A percentile compares a stretch with the other conserved stretches of the same genome.
Evolutionary conservation across 371 early-diverging fungal genomes (phyloP).

Genomic region (Circinella umbellata): DNA sequence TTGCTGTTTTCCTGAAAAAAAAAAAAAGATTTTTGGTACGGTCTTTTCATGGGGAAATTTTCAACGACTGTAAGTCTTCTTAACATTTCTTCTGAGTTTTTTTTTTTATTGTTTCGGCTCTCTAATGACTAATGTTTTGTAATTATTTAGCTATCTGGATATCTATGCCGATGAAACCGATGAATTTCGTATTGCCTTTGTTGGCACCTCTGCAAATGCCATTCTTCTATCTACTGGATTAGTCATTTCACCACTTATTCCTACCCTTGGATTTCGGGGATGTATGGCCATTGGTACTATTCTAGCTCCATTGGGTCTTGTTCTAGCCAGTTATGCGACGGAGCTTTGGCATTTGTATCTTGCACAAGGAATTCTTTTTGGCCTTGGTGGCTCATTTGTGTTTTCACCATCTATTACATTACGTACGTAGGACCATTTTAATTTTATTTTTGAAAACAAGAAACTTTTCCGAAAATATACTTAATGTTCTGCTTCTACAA

Average conservation of each 20-base stretch:
- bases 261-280: constrained; percentile 58
- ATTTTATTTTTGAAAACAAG: constrained; percentile 74
- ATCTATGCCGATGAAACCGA: constrained; percentile 35
- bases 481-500: neutral
- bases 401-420: constrained; percentile 70
- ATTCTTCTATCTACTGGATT: constrained; percentile 55
- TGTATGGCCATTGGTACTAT: constrained; percentile 64
- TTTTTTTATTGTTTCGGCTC: neutral
- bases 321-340: constrained; percentile 62
- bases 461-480: neutral
- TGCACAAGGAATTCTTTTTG: constrained; percentile 68
- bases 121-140: neutral
- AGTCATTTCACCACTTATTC: constrained; percentile 66
- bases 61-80: constrained; percentile 44
- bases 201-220: constrained; percentile 57
- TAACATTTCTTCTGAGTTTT: neutral
- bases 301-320: constrained; percentile 54
- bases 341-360: constrained; percentile 65
- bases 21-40: constrained; percentile 42
- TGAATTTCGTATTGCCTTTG: constrained; percentile 53
- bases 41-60: constrained; percentile 63
- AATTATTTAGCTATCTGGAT: constrained; percentile 33
- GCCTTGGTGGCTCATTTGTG: constrained; percentile 55
- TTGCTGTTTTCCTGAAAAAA: neutral
- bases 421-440: constrained; percentile 70